Base-by-base conservation (phyloP, 1,284 basidiomycete genomes). In the Kalmanozyma brasiliensis region DNA sequence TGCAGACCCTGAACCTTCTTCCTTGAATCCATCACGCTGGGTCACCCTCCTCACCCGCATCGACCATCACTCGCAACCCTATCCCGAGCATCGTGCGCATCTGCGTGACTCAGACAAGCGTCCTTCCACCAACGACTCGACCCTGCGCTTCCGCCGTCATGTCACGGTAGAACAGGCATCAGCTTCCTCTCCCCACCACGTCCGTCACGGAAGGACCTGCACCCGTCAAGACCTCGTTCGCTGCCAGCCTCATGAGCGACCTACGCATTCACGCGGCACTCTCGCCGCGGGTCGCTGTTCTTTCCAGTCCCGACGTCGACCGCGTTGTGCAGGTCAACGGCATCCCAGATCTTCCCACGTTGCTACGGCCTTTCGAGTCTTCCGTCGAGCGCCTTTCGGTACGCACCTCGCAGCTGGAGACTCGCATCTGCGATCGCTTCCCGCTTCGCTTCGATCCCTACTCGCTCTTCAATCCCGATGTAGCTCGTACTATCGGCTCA, bases 351-450 rank as follows among this genome's bases (percentile, higher is more conserved):
- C 61, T 80, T 13, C 42, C 77, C 1, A 65, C 69, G 1, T 59
- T 80, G 13, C 44, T 81, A n/a, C 62, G 74, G 9, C 77, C 79
- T 1, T 80, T 79, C 47, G 75, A 81, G 36, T 57, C 38, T 11
- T 62, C 60, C 4, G 58, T 75, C 8, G 52, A 65, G 26, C 56
- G 62, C 8, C 58, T 81, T 23, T 64, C 72, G 8, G 73, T 80
- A 3, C 71, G 76, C 34, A 81, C 79, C 4, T 75, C 77, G 8
- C 76, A 79, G 59, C 72, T 81, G 4, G 78, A 75, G 47, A 67
- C 56, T 8, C 62, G 73, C 22, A 38, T 57, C 9, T 74, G 66
- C 48, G 48, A 74, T 26, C 55, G 53, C 16, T 81, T 80, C 38
- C 72, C 74, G 2, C 65, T 81, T 13, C 71, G 76, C 19, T 78